These are phyloP conservation scores for Gyrodon lividus DNA, from an alignment of 768 basidiomycete species.

Conservation along the genomic window DNA sequence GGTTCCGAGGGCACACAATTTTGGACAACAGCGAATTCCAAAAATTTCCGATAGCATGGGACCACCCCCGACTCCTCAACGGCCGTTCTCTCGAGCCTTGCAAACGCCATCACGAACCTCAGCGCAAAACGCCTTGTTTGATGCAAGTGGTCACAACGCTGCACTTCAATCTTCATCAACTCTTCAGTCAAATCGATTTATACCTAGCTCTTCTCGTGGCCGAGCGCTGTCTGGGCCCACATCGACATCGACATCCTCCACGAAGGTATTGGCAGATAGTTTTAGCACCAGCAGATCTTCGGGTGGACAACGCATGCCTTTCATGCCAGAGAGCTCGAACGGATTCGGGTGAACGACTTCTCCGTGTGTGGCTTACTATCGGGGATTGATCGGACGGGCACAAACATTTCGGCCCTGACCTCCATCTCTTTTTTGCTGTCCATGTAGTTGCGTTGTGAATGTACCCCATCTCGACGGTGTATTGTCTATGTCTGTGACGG, in stretches of 20 bases:
- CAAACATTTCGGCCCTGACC: not conserved
- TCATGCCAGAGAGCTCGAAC: constrained; percentile 39
- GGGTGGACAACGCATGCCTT: constrained; percentile 53
- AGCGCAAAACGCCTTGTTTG: constrained; percentile 11
- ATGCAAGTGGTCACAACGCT: constrained; percentile 8
- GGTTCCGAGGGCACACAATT: not conserved
- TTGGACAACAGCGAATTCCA: constrained; percentile 23
- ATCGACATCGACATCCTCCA: constrained; percentile 23
- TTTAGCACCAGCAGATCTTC: constrained; percentile 16
- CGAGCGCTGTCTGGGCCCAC: constrained; percentile 19
- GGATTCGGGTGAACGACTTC: constrained; percentile 28
- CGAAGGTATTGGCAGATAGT: constrained; percentile 7
- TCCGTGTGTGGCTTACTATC: not conserved
- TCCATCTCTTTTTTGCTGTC: not conserved
- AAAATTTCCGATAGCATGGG: constrained; percentile 40
- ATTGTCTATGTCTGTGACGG: not conserved
- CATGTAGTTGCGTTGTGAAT: not conserved
- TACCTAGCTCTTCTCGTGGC: constrained; percentile 27
- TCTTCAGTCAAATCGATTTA: constrained; percentile 31
- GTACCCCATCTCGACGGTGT: not conserved
- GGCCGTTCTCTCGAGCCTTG: constrained; percentile 22
- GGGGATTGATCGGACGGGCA: not conserved
- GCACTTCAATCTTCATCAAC: constrained; percentile 8
- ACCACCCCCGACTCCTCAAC: constrained; percentile 52
- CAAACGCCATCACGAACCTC: constrained; percentile 28